A percentile compares a stretch with the other conserved stretches of the same genome.
These are phyloP conservation scores for Dactylellina haptotyla DNA, from an alignment of 2,329 filamentous ascomycete species.

Conservation along the genomic window DNA sequence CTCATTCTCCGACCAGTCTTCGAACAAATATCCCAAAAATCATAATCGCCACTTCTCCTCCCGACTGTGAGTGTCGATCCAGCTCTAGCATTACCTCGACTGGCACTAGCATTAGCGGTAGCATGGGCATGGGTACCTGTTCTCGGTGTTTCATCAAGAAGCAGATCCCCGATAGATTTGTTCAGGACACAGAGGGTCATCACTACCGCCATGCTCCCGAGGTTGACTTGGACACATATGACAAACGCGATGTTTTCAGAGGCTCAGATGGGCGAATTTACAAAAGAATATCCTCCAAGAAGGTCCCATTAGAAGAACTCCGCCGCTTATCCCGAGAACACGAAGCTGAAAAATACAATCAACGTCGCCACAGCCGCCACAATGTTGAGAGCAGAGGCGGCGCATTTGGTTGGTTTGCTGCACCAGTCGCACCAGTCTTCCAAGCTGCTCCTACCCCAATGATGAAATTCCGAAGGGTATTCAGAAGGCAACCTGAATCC, in stretches of 20 bases:
- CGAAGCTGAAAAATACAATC: constrained; percentile 1
- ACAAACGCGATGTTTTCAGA: constrained; percentile 35
- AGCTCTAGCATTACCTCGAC: constrained; percentile 19
- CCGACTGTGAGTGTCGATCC: constrained; percentile 28
- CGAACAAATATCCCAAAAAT: constrained; percentile 23
- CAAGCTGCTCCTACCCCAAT: constrained; percentile 28
- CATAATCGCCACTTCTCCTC: constrained; percentile 17
- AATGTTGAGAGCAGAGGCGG: not conserved
- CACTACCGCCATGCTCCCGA: constrained; percentile 41
- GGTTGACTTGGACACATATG: constrained; percentile 27
- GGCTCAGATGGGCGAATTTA: constrained; percentile 48
- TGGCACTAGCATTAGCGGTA: constrained; percentile 6
- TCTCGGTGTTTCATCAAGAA: constrained; percentile 46
- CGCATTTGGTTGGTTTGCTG: constrained; percentile 2
- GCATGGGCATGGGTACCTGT: too few species aligned
- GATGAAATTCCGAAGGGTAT: constrained; percentile 39
- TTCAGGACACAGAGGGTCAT: constrained; percentile 34
- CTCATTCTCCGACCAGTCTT: constrained; percentile 36
- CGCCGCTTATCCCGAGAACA: constrained; percentile 3
- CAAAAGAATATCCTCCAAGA: constrained; percentile 33
- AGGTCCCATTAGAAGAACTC: constrained; percentile 37
- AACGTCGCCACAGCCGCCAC: not conserved
- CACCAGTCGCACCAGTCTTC: constrained; percentile 13
- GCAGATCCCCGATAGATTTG: constrained; percentile 42
- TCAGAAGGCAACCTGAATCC: constrained; percentile 4